These are phyloP conservation scores for Cryoendolithus antarcticus DNA, from an alignment of 2,329 filamentous ascomycete genomes.

Conservation along the genomic window DNA sequence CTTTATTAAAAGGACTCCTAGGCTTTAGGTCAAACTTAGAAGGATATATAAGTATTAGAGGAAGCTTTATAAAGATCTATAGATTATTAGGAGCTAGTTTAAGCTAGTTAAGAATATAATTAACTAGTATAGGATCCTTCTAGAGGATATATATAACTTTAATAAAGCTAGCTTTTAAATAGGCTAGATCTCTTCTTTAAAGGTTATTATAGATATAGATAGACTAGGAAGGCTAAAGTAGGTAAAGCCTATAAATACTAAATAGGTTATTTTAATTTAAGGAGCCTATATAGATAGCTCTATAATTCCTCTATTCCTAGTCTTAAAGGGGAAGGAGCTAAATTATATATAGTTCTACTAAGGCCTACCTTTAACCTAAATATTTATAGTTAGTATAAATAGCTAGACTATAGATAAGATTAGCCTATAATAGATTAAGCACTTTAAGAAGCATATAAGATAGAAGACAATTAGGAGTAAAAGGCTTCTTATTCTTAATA, in stretches of 20 bases:
- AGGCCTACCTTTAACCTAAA: background rate
- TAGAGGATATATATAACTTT: conserved; percentile 10
- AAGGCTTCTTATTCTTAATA: no score
- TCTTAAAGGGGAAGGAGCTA: conserved; percentile 10
- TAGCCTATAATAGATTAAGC: background rate
- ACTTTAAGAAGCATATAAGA: background rate
- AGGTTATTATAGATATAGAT: conserved; percentile 12
- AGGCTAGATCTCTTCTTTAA: conserved; percentile 9
- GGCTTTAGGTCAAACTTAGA: background rate
- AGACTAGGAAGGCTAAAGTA: conserved; percentile 4
- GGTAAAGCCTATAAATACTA: conserved; percentile 13
- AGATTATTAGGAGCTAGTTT: conserved; percentile 5
- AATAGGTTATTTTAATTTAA: conserved; percentile 18
- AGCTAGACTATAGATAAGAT: background rate
- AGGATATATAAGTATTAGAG: background rate
- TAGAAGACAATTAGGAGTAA: no score
- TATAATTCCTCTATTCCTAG: conserved; percentile 15
- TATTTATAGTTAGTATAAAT: background rate
- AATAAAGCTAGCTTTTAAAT: conserved; percentile 16
- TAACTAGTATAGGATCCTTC: conserved; percentile 4
- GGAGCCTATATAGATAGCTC: conserved; percentile 10
- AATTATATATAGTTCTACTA: background rate
- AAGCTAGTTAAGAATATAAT: conserved; percentile 5
- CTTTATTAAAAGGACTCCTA: background rate
- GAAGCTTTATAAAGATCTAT: conserved; percentile 1